Evolutionary conservation across 2,329 filamentous ascomycete species (phyloP), one percentile per base, ranked within the genome.

Genomic region (Lasiodiplodia citricola): DNA sequence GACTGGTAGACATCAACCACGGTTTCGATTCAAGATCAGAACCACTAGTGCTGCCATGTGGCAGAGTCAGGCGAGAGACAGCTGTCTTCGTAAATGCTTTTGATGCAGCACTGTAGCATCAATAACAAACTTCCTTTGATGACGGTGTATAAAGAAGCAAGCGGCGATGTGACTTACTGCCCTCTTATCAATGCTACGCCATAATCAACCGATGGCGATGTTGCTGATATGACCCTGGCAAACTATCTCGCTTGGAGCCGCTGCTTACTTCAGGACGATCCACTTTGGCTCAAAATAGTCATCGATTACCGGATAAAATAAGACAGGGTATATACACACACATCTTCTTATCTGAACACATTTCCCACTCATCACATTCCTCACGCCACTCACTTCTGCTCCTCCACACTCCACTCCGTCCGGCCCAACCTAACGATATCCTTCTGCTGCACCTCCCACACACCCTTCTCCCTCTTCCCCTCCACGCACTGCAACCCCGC

Each of bases 361-460:
- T 35, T 35, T 35, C 7, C 31, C 31, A 10, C 41, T 47, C 41
- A 18, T 8, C 41, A 47, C 44, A 18, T 44, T 44, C 41, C 18
- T 18, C 7, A 4, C 41, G 16, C 35, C 23, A 16, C 55, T 51
- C 41, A 63, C 41, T 56, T 56, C 54, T 38, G 35, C 64, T 52
- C 63, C 37, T 65, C 37, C 2, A 70, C 70, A 66, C 73, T 74
- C 80, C 79, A 81, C 72, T 84, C 88, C 23, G 84, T 85, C 73
- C 85, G 85, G n/a, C 91, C 91, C 70, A 92, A 76, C 72, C 82
- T 84, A n/a, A 92, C 78, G 74, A 94, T 91, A 69, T 93, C 91
- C 23, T 74, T 75, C 73, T 84, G 80, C 47, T 85, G 85, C 37
- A 94, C 25, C 11, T 88, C 74, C 90, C 90, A 92, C 70, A 87